Evolutionary conservation across 2,329 filamentous ascomycete genomes (phyloP), one percentile per base, ranked within the genome.

Genomic region (Diaporthe vaccinii): DNA sequence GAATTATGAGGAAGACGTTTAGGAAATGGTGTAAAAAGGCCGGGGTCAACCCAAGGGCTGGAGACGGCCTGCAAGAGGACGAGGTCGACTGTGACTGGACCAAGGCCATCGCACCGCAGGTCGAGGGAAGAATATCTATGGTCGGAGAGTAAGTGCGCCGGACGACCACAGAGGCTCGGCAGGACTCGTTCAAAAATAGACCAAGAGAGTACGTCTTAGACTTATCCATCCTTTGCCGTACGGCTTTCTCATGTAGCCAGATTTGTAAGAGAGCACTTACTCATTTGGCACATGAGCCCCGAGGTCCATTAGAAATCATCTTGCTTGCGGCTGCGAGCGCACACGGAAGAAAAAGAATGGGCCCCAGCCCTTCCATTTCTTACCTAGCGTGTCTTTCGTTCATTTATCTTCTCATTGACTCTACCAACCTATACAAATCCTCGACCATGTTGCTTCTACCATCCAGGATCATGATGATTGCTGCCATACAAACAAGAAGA

Each of bases 21-120:
- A 85, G 87, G 28, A 94, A 93, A 79, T 98, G 95, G 95, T 93
- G 92, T 80, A 87, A 89, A 31, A 84, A 91, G 75, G 91, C 93
- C 0, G 91, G 92, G 0, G 85, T 97, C 28, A 87, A 91, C 75
- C 87, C 86, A 70, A 80, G 83, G 68, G 81, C 86, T 15, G 89
- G 86, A 55, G 89, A 90, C 75, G 87, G 89, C 22, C 88, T 94
- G 75, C 87, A 88, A 74, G 87, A 91, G 69, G 88, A 86, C 0
- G 91, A 92, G 76, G 86, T 87, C 59, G 89, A 91, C 69, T 91
- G 93, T 44, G 89, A 93, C 78, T 98, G 95, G 95, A 96, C 94
- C 12, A 91, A 90, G 76, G 93, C 94, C 2, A 96, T 98, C 82
- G 91, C 93, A 73, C 95, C 95, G 0, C 89, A 89, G 74, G 76